A percentile compares a stretch with the other conserved stretches of the same genome.
Evolutionary conservation across 352 stramenopile species (phyloP).

Genomic region (Elongisporangium undulatum): DNA sequence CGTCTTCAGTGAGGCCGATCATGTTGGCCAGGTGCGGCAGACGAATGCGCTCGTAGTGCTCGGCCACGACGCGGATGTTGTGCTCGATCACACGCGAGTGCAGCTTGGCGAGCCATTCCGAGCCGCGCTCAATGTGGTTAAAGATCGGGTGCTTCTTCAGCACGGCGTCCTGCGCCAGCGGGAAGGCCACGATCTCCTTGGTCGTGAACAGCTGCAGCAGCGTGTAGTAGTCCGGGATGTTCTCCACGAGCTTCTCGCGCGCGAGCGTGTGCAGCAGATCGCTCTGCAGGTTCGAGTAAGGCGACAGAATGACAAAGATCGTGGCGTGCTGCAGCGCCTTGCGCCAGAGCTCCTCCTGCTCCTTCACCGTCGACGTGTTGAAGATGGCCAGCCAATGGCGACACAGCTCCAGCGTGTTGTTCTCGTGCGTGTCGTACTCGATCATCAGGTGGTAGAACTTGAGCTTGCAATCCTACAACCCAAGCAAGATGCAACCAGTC

Average conservation of each 20-base stretch:
- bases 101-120: constrained; percentile 88
- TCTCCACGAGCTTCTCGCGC: constrained; percentile 55
- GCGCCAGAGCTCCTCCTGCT: constrained; percentile 61
- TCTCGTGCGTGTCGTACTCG: constrained; percentile 95
- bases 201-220: constrained; percentile 91
- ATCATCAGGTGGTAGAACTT: constrained; percentile 96
- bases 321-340: constrained; percentile 72
- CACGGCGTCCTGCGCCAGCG: constrained; percentile 82
- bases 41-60: constrained; percentile 96
- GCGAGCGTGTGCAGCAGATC: constrained; percentile 71
- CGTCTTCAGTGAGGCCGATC: constrained; percentile 89
- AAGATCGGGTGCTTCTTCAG: constrained; percentile 88
- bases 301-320: constrained; percentile 73
- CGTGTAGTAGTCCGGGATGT: constrained; percentile 53
- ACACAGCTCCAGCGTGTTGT: constrained; percentile 94
- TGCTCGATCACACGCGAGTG: constrained; percentile 95
- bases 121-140: constrained; percentile 51
- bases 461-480: constrained; percentile 89
- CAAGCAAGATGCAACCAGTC: constrained; percentile 2
- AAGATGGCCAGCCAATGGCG: constrained; percentile 85
- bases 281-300: constrained; percentile 75
- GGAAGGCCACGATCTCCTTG: constrained; percentile 96
- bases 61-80: constrained; percentile 94
- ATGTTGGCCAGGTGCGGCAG: constrained; percentile 92
- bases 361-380: constrained; percentile 69